A percentile compares a stretch with the other conserved stretches of the same genome.
These are phyloP conservation scores for Trypanosoma conorhini DNA, from an alignment of 208 protist genomes.

Conservation along the genomic window DNA sequence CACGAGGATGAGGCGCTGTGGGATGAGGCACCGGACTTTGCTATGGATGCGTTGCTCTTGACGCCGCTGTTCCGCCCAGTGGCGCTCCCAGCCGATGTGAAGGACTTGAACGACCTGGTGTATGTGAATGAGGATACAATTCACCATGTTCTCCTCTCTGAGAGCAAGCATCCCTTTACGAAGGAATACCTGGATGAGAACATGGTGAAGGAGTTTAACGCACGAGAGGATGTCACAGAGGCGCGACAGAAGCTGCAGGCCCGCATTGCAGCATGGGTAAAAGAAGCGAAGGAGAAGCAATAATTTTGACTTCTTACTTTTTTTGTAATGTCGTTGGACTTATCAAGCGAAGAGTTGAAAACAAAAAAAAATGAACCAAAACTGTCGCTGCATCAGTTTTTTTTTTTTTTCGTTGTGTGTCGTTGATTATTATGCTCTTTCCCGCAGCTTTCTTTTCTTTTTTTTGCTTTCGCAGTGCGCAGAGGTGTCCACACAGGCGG, in stretches of 20 bases:
- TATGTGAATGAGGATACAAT: constrained; percentile 85
- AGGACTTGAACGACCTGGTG: constrained; percentile 74
- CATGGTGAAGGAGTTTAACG: constrained; percentile 84
- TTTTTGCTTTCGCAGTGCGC: not conserved
- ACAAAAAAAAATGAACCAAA: constrained; percentile 18
- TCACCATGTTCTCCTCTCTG: constrained; percentile 84
- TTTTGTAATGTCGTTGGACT: too few relatives aligned
- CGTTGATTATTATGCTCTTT: constrained; percentile 4
- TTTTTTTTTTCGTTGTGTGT: constrained; percentile 5
- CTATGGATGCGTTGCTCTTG: constrained; percentile 77
- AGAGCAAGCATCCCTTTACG: constrained; percentile 89
- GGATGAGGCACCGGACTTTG: constrained; percentile 88
- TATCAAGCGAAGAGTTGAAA: too few relatives aligned
- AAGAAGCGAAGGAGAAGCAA: constrained; percentile 27
- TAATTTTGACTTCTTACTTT: constrained; percentile 1
- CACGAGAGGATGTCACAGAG: constrained; percentile 54
- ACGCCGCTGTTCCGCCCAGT: constrained; percentile 80
- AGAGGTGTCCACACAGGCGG: too few relatives aligned
- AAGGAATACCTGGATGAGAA: constrained; percentile 88
- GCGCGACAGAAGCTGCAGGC: constrained; percentile 53
- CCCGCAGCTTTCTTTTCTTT: not conserved
- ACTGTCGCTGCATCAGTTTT: not conserved
- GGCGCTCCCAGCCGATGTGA: constrained; percentile 80
- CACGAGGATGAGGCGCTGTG: constrained; percentile 77
- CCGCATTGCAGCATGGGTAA: constrained; percentile 64